phyloP scores from a whole-genome alignment of 2,329 filamentous ascomycete species.

The Cordyceps tenuipes region DNA sequence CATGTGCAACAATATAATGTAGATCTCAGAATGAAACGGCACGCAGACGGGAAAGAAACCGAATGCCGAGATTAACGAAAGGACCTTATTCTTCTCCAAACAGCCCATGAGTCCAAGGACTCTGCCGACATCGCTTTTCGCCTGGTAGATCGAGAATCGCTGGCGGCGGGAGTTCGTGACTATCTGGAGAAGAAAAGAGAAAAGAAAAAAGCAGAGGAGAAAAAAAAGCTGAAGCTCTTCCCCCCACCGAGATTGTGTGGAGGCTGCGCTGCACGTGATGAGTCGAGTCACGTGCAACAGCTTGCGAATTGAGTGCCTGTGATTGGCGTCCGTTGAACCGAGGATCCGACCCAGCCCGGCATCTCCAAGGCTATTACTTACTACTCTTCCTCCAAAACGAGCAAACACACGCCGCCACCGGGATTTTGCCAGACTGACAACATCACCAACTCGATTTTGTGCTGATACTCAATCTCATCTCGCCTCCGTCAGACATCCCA shows the following conservation, averaged over 20 bases:
- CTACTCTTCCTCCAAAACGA: background rate
- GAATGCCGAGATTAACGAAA: constrained; percentile 50
- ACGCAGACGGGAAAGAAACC: constrained; percentile 37
- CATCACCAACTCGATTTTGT: constrained; percentile 12
- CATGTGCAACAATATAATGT: constrained; percentile 29
- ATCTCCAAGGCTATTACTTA: constrained; percentile 14
- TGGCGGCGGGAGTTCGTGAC: constrained; percentile 37
- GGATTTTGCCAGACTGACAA: constrained; percentile 13
- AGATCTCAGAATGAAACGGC: constrained; percentile 53
- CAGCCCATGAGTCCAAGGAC: constrained; percentile 28
- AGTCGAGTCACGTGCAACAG: constrained; percentile 21
- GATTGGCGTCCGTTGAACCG: constrained; percentile 35
- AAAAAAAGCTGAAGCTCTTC: background rate
- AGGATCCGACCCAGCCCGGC: constrained; percentile 31
- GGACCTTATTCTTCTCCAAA: constrained; percentile 42
- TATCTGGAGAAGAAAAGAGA: constrained; percentile 40
- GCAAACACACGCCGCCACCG: background rate
- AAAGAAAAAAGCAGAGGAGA: constrained; percentile 19
- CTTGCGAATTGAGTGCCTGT: constrained; percentile 29
- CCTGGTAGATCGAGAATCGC: constrained; percentile 17
- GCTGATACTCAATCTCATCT: background rate
- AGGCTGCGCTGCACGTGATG: constrained; percentile 3
- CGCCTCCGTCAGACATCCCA: constrained; percentile 16
- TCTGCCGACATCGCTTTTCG: constrained; percentile 25
- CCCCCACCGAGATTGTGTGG: background rate